These are phyloP conservation scores for Viridothelium virens DNA, from an alignment of 495 filamentous ascomycete genomes.

Conservation along the genomic window DNA sequence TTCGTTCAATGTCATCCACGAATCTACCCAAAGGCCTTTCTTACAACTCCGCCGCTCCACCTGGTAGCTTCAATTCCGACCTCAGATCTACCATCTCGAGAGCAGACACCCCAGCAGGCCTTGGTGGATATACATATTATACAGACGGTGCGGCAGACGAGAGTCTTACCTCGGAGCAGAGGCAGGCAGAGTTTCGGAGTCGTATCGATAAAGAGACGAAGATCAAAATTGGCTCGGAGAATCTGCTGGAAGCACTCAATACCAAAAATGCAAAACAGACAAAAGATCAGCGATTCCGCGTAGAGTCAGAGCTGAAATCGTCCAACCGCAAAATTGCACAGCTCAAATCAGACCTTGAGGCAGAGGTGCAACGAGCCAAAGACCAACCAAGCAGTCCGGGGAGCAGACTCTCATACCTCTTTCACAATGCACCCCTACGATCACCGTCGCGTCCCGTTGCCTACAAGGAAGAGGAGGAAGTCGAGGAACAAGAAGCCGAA, in stretches of 20 bases:
- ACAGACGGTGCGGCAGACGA: slow-evolving; percentile 50
- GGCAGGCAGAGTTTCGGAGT: slow-evolving; percentile 64
- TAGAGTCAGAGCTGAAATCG: slow-evolving; percentile 83
- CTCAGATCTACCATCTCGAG: slow-evolving; percentile 68
- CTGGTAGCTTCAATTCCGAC: slow-evolving; percentile 90
- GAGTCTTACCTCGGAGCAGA: slow-evolving; percentile 58
- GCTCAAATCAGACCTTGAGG: slow-evolving; percentile 69
- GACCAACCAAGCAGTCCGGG: slow-evolving; percentile 64
- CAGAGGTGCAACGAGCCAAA: slow-evolving; percentile 54
- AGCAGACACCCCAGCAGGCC: slow-evolving; percentile 59
- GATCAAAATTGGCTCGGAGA: slow-evolving; percentile 95
- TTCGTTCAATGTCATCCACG: slow-evolving; percentile 29
- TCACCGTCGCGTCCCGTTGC: slow-evolving; percentile 29
- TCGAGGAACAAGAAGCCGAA: slow-evolving; percentile 51
- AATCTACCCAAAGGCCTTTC: slow-evolving; percentile 29
- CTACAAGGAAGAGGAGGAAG: slow-evolving; percentile 49
- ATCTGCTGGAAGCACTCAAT: slow-evolving; percentile 87
- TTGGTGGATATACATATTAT: slow-evolving; percentile 50
- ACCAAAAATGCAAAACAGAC: slow-evolving; percentile 93
- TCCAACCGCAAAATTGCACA: slow-evolving; percentile 87
- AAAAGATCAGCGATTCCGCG: slow-evolving; percentile 77
- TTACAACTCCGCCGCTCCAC: slow-evolving; percentile 43
- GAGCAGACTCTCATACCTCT: slow-evolving; percentile 58
- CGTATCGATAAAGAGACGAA: slow-evolving; percentile 88
- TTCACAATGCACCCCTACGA: slow-evolving; percentile 39